Conservation (phyloP, 192 early-diverging fungal species). For the Backusella circina region DNA sequence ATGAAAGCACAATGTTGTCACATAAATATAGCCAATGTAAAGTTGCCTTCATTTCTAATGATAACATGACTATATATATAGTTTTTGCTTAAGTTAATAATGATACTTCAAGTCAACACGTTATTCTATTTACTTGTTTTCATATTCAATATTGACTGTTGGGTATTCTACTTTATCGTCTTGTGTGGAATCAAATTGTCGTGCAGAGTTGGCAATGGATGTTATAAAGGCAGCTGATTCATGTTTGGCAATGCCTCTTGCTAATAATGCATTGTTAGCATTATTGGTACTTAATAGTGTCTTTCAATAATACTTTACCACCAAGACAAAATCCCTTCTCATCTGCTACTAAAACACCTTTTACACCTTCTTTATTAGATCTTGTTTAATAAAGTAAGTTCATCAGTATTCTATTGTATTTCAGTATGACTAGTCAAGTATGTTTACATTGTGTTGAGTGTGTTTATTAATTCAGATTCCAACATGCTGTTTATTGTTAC, state of each 20-base stretch:
- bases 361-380: conserved; percentile 19
- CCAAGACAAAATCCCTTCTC: conserved; percentile 27
- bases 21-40: conserved; percentile 26
- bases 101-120: neutral
- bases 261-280: neutral
- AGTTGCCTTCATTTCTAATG: conserved; percentile 27
- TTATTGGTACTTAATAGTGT: neutral
- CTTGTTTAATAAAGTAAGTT: neutral
- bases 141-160: conserved; percentile 25
- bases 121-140: conserved; percentile 13
- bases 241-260: conserved; percentile 20
- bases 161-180: conserved; percentile 25
- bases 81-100: neutral
- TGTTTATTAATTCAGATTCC: conserved; percentile 14
- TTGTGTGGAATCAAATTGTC: neutral
- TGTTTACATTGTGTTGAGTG: conserved; percentile 4
- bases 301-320: conserved; percentile 6
- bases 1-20: neutral
- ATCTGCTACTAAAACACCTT: conserved; percentile 22
- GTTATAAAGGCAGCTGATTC: conserved; percentile 19
- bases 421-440: too few species aligned
- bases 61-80: conserved; percentile 19
- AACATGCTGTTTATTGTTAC: neutral
- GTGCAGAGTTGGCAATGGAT: conserved; percentile 19
- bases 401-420: neutral